Evolutionary conservation across 805 yeast species (phyloP).

Genomic region (Candida ortonii): DNA sequence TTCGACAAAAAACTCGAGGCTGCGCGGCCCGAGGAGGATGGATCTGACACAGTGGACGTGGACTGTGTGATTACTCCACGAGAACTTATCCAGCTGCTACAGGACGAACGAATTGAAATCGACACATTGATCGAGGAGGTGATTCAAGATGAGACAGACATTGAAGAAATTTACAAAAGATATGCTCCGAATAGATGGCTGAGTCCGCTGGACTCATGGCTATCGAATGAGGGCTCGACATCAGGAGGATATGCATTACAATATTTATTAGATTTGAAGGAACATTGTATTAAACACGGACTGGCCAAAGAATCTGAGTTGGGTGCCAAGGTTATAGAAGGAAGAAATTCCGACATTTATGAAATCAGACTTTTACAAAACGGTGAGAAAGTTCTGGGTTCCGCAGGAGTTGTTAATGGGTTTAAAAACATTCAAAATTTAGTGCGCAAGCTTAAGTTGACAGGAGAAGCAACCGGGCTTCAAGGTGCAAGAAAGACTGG

Average conservation of each 20-base stretch:
- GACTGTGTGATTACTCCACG: constrained; percentile 93
- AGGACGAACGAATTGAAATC: constrained; percentile 47
- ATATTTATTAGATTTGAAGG: constrained; percentile 47
- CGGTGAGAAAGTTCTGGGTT: constrained; percentile 41
- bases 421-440: constrained; percentile 92
- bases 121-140: constrained; percentile 22
- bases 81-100: constrained; percentile 73
- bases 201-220: constrained; percentile 58
- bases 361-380: constrained; percentile 57
- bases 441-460: constrained; percentile 71
- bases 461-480: constrained; percentile 1
- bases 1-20: constrained; percentile 96
- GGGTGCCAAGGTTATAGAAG: constrained; percentile 43
- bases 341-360: constrained; percentile 73
- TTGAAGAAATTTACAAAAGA: constrained; percentile 18
- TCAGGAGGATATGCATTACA: constrained; percentile 89
- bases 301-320: constrained; percentile 16
- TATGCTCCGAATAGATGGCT: constrained; percentile 67
- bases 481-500: constrained; percentile 8
- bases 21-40: constrained; percentile 68
- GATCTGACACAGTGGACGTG: constrained; percentile 51
- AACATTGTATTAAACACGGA: constrained; percentile 21
- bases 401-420: constrained; percentile 77
- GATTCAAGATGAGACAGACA: constrained; percentile 11
- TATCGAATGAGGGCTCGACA: constrained; percentile 70